Conservation (phyloP, 2,329 filamentous ascomycete genomes). For the Septoria linicola region DNA sequence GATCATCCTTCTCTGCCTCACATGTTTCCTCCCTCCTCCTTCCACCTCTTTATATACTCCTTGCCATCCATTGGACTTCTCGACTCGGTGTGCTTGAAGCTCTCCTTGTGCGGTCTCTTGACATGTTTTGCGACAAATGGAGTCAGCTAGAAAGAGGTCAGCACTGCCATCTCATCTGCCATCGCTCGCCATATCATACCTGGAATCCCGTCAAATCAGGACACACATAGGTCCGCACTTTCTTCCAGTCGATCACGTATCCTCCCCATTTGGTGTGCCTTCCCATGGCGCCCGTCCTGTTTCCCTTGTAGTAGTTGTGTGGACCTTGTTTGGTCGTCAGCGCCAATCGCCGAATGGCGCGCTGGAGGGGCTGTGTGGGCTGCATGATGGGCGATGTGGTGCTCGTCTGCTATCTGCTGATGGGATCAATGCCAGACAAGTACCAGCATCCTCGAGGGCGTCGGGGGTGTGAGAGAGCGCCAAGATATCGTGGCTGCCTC, state of each 20-base stretch:
- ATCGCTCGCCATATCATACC: constrained; percentile 47
- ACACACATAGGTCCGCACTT: constrained; percentile 87
- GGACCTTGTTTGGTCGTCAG: constrained; percentile 92
- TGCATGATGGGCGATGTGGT: constrained; percentile 44
- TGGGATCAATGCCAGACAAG: neutral
- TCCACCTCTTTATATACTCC: constrained; percentile 38
- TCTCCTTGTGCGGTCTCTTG: constrained; percentile 49
- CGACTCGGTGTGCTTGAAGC: constrained; percentile 45
- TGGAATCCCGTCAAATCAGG: constrained; percentile 71
- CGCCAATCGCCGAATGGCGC: constrained; percentile 69
- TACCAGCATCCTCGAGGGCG: neutral
- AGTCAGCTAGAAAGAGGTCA: constrained; percentile 58
- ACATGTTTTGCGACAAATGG: constrained; percentile 71
- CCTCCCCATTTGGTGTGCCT: constrained; percentile 78
- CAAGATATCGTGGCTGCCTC: constrained; percentile 7
- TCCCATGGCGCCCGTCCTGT: constrained; percentile 83
- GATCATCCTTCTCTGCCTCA: constrained; percentile 18
- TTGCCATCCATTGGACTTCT: constrained; percentile 33
- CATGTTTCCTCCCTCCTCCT: constrained; percentile 35
- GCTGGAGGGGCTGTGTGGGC: constrained; percentile 65
- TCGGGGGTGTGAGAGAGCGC: constrained; percentile 10
- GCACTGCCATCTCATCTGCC: neutral
- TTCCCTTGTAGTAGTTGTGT: constrained; percentile 97
- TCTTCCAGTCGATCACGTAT: constrained; percentile 79
- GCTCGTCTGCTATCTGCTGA: neutral